Evolutionary conservation across 2,329 filamentous ascomycete species (phyloP).

Genomic region (Talaromyces albobiverticillius): DNA sequence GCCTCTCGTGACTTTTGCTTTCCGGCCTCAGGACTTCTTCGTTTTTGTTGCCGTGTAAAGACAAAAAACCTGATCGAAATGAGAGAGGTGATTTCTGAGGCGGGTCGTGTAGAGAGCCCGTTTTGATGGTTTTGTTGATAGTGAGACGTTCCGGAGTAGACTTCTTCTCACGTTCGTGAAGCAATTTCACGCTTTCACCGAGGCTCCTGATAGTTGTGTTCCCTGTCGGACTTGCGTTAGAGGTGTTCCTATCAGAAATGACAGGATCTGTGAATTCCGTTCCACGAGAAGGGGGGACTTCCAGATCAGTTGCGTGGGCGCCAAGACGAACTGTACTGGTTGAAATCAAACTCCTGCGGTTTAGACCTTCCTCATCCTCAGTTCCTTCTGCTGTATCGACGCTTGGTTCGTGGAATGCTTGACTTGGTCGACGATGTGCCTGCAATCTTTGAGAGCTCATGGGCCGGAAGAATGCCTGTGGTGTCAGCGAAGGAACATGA

Average conservation of each 20-base stretch:
- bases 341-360: slow-evolving; percentile 59
- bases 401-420: slow-evolving; percentile 41
- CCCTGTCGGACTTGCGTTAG: slow-evolving; percentile 69
- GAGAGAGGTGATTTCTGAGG: slow-evolving; percentile 71
- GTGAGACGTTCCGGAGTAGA: slow-evolving; percentile 49
- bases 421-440: slow-evolving; percentile 68
- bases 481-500: slow-evolving; percentile 85
- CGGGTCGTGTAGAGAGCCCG: slow-evolving; percentile 53
- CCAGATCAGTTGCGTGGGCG: slow-evolving; percentile 40
- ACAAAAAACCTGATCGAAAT: slow-evolving; percentile 73
- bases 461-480: slow-evolving; percentile 88
- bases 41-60: slow-evolving; percentile 55
- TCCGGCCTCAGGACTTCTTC: slow-evolving; percentile 51
- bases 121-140: slow-evolving; percentile 59
- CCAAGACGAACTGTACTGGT: slow-evolving; percentile 44
- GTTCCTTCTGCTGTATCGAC: slow-evolving; percentile 38
- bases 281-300: slow-evolving; percentile 69
- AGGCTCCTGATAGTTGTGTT: slow-evolving; percentile 61
- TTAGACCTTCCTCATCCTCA: slow-evolving; percentile 46
- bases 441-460: slow-evolving; percentile 96
- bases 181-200: slow-evolving; percentile 73
- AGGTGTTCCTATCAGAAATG: slow-evolving; percentile 66
- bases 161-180: slow-evolving; percentile 56
- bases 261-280: slow-evolving; percentile 78
- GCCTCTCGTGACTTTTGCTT: slow-evolving; percentile 70